A percentile compares a stretch with the other conserved stretches of the same genome.
Evolutionary conservation across 148 eudicot species (phyloP).

Genomic region (Silene uniflora): DNA sequence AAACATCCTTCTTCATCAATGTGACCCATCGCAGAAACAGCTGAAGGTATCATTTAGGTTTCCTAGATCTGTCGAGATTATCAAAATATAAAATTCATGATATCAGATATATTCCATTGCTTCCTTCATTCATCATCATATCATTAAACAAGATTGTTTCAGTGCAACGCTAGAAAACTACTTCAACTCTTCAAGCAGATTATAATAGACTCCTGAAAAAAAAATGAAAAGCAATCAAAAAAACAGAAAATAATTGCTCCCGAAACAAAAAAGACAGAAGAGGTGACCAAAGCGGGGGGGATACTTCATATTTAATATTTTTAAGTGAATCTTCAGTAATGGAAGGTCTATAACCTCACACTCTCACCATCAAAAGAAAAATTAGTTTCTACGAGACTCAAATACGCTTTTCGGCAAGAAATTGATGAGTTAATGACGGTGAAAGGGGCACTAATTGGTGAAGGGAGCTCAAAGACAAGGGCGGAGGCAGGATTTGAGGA

Average conservation of each 20-base stretch:
- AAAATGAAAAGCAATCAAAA: neutral
- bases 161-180: slow-evolving; percentile 10
- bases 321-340: too few relatives aligned
- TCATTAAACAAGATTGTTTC: neutral
- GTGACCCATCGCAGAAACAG: slow-evolving; percentile 40
- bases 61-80: slow-evolving; percentile 20
- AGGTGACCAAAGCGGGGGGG: neutral
- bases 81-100: slow-evolving; percentile 23
- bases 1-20: slow-evolving; percentile 33
- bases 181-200: slow-evolving; percentile 19
- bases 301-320: neutral
- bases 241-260: neutral
- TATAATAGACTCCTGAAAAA: slow-evolving; percentile 10
- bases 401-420: neutral
- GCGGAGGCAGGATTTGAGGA: too few relatives aligned
- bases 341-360: too few relatives aligned
- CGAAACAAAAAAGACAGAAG: neutral
- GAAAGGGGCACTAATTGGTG: neutral
- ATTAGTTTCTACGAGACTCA: neutral
- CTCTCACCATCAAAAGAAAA: neutral
- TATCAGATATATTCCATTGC: slow-evolving; percentile 11
- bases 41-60: slow-evolving; percentile 26
- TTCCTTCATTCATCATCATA: slow-evolving; percentile 2
- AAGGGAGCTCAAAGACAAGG: neutral
- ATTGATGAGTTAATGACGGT: neutral